Evolutionary conservation across 208 protist genomes (phyloP).

Genomic region (Acanthamoeba castellanii): DNA sequence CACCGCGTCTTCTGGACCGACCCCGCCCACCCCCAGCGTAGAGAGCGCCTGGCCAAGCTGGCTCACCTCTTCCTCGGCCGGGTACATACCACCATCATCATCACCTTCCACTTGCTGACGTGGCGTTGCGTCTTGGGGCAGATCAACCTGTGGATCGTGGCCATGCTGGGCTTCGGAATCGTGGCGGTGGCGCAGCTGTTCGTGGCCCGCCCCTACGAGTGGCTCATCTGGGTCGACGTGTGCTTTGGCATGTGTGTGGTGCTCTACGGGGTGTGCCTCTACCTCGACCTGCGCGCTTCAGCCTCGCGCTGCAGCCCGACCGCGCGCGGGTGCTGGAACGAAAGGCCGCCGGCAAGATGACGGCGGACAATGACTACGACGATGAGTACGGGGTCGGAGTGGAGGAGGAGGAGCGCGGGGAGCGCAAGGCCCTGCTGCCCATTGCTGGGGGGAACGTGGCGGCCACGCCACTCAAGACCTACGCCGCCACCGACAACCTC

Average conservation of each 20-base stretch:
- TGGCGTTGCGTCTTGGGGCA: not conserved
- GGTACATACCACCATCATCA: not conserved
- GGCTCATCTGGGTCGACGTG: conserved; percentile 35
- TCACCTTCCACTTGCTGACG: not conserved
- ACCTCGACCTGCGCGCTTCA: not conserved
- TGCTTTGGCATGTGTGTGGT: conserved; percentile 18
- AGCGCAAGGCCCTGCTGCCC: not conserved
- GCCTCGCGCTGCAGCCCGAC: not conserved
- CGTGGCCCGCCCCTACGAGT: not conserved
- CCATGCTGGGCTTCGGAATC: conserved; percentile 16
- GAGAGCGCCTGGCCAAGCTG: not conserved
- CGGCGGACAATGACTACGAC: not conserved
- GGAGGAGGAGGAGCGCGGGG: not conserved
- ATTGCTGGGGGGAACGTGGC: not conserved
- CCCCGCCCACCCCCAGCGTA: not conserved
- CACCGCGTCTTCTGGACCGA: not conserved
- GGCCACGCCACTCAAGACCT: not conserved
- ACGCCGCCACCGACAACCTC: not conserved
- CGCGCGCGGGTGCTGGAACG: not conserved
- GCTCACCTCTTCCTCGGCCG: conserved; percentile 1
- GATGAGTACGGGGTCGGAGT: not conserved
- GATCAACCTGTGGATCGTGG: conserved; percentile 4
- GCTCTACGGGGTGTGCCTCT: not conserved
- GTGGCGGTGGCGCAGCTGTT: not conserved
- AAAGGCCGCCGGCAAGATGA: not conserved